These are phyloP conservation scores for Kregervanrija pseudodelftensis DNA, from an alignment of 805 yeast genomes.

Conservation along the genomic window DNA sequence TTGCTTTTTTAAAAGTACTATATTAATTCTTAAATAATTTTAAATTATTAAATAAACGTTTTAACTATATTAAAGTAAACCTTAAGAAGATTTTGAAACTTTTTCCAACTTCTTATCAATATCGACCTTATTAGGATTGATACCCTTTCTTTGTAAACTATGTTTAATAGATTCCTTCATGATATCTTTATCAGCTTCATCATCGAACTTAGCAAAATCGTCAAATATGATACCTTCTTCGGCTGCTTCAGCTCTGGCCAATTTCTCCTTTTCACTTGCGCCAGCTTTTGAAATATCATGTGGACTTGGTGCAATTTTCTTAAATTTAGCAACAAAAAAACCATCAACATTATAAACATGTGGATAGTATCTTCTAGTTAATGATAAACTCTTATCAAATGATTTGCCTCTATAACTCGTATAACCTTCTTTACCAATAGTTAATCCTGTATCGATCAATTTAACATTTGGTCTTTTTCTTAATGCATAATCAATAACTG, in stretches of 20 bases:
- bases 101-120: slow-evolving; percentile 22
- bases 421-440: slow-evolving; percentile 94
- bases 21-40: neutral
- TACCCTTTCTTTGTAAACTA: slow-evolving; percentile 61
- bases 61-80: neutral
- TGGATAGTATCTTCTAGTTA: slow-evolving; percentile 95
- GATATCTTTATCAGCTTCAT: slow-evolving; percentile 65
- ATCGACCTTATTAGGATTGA: slow-evolving; percentile 48
- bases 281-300: slow-evolving; percentile 82
- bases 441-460: slow-evolving; percentile 85
- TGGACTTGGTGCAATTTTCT: slow-evolving; percentile 81
- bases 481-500: slow-evolving; percentile 96
- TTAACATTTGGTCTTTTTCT: slow-evolving; percentile 95
- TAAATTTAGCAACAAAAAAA: slow-evolving; percentile 93
- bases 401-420: slow-evolving; percentile 89
- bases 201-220: slow-evolving; percentile 80
- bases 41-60: neutral
- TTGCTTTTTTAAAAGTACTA: neutral
- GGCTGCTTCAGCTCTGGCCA: slow-evolving; percentile 70
- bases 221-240: slow-evolving; percentile 77
- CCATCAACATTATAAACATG: slow-evolving; percentile 99
- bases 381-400: slow-evolving; percentile 65
- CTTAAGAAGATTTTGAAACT: slow-evolving; percentile 2
- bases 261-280: slow-evolving; percentile 75
- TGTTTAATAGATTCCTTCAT: slow-evolving; percentile 64